phyloP scores from a whole-genome alignment of 2,329 filamentous ascomycete genomes.

The Ceratocystiopsis brevicomis region DNA sequence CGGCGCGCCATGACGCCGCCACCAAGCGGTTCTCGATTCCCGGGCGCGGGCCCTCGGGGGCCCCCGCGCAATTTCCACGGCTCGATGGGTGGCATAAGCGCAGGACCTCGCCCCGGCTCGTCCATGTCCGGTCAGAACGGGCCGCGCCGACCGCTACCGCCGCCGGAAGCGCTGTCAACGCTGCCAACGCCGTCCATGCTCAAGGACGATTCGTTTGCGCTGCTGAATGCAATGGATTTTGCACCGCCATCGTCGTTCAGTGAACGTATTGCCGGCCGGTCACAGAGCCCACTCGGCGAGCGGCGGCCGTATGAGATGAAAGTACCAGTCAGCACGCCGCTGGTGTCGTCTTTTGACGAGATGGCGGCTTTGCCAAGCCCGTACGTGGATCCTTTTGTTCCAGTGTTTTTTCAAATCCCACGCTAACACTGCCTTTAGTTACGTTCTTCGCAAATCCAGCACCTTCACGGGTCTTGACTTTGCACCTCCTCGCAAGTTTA shows the following conservation, averaged over 20 bases:
- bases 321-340: slow-evolving; percentile 55
- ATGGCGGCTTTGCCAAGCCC: slow-evolving; percentile 73
- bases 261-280: slow-evolving; percentile 51
- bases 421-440: slow-evolving; percentile 22
- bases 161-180: slow-evolving; percentile 53
- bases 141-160: slow-evolving; percentile 38
- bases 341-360: slow-evolving; percentile 73
- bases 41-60: slow-evolving; percentile 11
- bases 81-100: slow-evolving; percentile 29
- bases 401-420: background rate
- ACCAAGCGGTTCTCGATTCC: slow-evolving; percentile 35
- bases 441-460: slow-evolving; percentile 55
- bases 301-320: slow-evolving; percentile 55
- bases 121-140: slow-evolving; percentile 18
- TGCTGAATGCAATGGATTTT: slow-evolving; percentile 57
- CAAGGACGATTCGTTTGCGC: slow-evolving; percentile 58
- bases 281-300: slow-evolving; percentile 44
- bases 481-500: slow-evolving; percentile 58
- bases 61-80: slow-evolving; percentile 25
- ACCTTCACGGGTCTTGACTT: slow-evolving; percentile 70
- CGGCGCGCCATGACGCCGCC: slow-evolving; percentile 94
- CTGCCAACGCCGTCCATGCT: slow-evolving; percentile 76
- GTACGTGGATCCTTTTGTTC: slow-evolving; percentile 34
- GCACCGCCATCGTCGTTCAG: slow-evolving; percentile 54
- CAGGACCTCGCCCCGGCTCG: slow-evolving; percentile 19